These are phyloP conservation scores for Citrullus mucosospermus DNA, from an alignment of 306 rosid species.

Conservation along the genomic window DNA sequence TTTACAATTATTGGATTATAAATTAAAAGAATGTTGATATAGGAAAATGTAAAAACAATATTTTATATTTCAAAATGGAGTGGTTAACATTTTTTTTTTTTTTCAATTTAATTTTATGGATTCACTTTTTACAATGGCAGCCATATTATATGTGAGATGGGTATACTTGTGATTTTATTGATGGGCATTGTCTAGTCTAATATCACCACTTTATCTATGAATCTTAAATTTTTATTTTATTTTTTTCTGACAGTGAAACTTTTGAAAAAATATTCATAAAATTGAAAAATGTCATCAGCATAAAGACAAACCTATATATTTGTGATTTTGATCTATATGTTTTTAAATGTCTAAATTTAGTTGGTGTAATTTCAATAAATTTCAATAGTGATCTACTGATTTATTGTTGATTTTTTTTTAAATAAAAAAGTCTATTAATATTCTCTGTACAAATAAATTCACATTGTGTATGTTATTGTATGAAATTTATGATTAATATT, in stretches of 20 bases:
- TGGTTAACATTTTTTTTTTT: not conserved
- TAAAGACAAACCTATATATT: not conserved
- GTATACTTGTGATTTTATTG: not conserved
- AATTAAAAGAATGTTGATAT: not conserved
- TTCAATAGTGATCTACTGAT: no score
- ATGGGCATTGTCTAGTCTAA: not conserved
- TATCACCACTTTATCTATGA: not conserved
- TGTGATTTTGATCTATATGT: no score
- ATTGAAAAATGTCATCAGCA: not conserved
- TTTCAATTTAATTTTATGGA: not conserved
- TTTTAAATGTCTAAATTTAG: no score
- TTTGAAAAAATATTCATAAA: not conserved
- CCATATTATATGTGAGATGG: not conserved
- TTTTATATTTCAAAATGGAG: no score
- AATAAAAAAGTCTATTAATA: no score
- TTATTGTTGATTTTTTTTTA: no score
- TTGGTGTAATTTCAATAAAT: no score
- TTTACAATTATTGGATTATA: not conserved
- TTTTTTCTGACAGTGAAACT: not conserved
- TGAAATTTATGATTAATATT: no score
- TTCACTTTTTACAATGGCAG: not conserved
- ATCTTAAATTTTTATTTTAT: not conserved
- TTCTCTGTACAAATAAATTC: no score
- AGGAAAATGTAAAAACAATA: not conserved
- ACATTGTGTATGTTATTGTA: no score